Base-by-base conservation (phyloP, 495 filamentous ascomycete genomes). In the Penicillium turbatum region DNA sequence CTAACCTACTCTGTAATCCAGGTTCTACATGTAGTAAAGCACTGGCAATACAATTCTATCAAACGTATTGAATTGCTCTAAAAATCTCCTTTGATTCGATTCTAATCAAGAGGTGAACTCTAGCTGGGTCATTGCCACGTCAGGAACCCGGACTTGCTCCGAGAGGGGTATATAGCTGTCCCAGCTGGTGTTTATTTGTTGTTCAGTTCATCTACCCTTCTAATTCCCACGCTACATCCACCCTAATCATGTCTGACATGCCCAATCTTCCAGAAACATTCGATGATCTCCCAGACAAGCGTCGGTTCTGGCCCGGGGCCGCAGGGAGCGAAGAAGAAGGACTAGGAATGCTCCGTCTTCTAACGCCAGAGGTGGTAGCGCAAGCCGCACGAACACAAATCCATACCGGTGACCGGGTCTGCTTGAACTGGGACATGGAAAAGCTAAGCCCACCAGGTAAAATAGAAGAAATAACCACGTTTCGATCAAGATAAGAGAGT, bases 371-470 rank as follows among this genome's bases (percentile, higher is more conserved):
- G 2, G 48, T 77, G n/a, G 74, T 80, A 1, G 74, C 74, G 16
- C 59, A 66, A 13, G 77, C 77, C 1, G 77, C 77, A 1, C 67
- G 61, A 12, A 73, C 66, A 5, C 70, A 79, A 55, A 79, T 80
- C 57, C 70, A 71, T 36, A 76, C 74, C 0, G 77, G 77, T 41
- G 70, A 75, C 45, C 72, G 77, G 2, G 69, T 77, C 15, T 77
- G 76, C 53, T 51, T 82, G 35, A 79, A 79, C 40, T 82, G 78
- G 77, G 68, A 76, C 32, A 59, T 82, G 37, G 70, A 72, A 52
- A 78, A 81, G 49, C 55, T 82, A 34, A 72, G 70, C 15, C 72
- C 70, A 11, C 72, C 74, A 50, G 72, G 71, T 74, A 63, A 13
- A 41, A 39, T 3, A 39, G 19, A 11, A 16, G 41, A 30, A 15